Evolutionary conservation across 2,329 filamentous ascomycete species (phyloP), one percentile per base, ranked within the genome.

Genomic region (Coleophoma crateriformis): DNA sequence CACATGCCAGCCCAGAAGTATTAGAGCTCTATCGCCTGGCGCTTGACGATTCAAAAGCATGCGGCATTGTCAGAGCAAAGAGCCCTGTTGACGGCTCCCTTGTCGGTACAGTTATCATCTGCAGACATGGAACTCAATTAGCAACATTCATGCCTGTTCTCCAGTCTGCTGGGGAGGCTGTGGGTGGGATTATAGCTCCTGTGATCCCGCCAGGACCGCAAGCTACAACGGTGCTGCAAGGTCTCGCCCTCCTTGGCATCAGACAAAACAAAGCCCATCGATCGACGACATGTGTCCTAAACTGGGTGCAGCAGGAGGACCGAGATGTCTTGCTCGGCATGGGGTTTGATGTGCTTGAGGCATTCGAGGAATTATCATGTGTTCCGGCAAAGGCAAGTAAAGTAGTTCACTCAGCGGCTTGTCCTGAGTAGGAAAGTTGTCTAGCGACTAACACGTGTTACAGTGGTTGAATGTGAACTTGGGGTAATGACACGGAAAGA

Each of bases 331-430:
- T 95, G 51, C 75, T 84, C 49, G 82, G 81, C 0, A 89, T 95
- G 85, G 89, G 89, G 1, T 95, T 95, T 62, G 82, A 82, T 55
- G 79, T 88, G 41, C 70, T 90, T 54, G 86, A 92, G 68, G 84
- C 78, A 38, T 95, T 90, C 66, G 89, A 95, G 61, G 88, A 95
- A 66, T 79, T 94, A 47, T 87, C 83, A 52, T 79, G 77, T 55
- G 81, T 86, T 17, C 70, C 71, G 3, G 77, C 79, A 15, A 73
- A 70, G 62, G 76, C 79, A 51, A 67, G 73, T 69, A 27, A 51
- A 67, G 73, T 69, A 27, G 32, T 37, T 17, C 12, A 33, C 27
- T n/a, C 44, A 4, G 38, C 33, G 14, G 35, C 22, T n/a, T 7
- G 17, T 37, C 17, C 40, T 19, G 8, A 27, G 15, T 27, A 27